Evolutionary conservation across 1,139 yeast genomes (phyloP).

Genomic region (Komagataea norvegica): DNA sequence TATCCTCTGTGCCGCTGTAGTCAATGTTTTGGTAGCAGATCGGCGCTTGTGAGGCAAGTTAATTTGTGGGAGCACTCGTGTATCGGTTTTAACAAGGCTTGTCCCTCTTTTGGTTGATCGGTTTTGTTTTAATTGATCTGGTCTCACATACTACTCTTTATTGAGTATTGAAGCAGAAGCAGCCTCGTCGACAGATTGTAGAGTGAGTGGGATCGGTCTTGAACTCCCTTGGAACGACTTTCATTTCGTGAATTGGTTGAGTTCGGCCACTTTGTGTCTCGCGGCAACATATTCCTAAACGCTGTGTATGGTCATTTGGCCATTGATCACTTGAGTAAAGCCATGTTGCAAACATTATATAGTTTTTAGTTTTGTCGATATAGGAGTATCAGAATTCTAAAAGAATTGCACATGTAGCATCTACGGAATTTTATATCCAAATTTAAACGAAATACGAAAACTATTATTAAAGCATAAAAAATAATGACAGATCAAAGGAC

Average conservation of each 20-base stretch:
- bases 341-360: slow-evolving; percentile 74
- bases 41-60: slow-evolving; percentile 65
- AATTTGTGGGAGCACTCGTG: slow-evolving; percentile 13
- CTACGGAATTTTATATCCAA: too few relatives aligned
- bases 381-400: slow-evolving; percentile 1
- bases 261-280: slow-evolving; percentile 44
- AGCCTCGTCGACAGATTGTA: slow-evolving; percentile 86
- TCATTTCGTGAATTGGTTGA: slow-evolving; percentile 34
- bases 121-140: slow-evolving; percentile 28
- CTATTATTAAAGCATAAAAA: slow-evolving; percentile 1
- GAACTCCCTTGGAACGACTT: slow-evolving; percentile 44
- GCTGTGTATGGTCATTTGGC: slow-evolving; percentile 75
- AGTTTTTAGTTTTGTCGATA: slow-evolving; percentile 1
- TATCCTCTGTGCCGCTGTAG: slow-evolving; percentile 20
- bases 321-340: slow-evolving; percentile 84
- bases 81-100: slow-evolving; percentile 21
- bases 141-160: slow-evolving; percentile 30
- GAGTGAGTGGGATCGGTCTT: slow-evolving; percentile 59
- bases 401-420: too few relatives aligned
- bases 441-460: background rate
- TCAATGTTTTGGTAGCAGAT: slow-evolving; percentile 44
- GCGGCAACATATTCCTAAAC: slow-evolving; percentile 86
- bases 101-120: slow-evolving; percentile 60
- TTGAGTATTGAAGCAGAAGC: slow-evolving; percentile 55
- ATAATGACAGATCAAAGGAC: background rate